phyloP scores from a whole-genome alignment of 768 basidiomycete species.

The Naganishia friedmannii region DNA sequence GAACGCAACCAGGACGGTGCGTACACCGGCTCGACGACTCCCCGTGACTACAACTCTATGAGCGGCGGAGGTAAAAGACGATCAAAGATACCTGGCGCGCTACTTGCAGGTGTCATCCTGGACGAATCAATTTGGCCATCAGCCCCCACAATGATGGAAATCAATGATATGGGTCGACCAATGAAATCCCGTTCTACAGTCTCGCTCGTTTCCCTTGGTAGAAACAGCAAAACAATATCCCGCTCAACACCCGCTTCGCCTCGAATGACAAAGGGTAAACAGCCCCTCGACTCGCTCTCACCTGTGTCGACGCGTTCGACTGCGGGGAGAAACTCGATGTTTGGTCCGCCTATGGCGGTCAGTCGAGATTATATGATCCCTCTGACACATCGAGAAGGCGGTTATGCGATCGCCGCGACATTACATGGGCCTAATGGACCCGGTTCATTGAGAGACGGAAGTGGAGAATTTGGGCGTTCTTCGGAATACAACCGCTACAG shows the following conservation, averaged over 20 bases:
- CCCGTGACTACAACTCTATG: not conserved
- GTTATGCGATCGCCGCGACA: slow-evolving; percentile 50
- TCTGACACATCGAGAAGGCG: slow-evolving; percentile 49
- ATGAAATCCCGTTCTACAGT: slow-evolving; percentile 24
- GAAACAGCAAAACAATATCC: slow-evolving; percentile 7
- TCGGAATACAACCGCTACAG: slow-evolving; percentile 43
- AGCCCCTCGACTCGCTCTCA: slow-evolving; percentile 11
- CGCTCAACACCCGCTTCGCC: slow-evolving; percentile 25
- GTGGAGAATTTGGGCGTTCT: slow-evolving; percentile 23
- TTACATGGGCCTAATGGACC: slow-evolving; percentile 39
- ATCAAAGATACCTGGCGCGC: not conserved
- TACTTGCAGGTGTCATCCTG: not conserved
- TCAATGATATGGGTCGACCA: not conserved
- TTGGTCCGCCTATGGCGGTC: not conserved
- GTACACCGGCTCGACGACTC: not conserved
- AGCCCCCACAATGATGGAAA: slow-evolving; percentile 15
- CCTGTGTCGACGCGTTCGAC: slow-evolving; percentile 25
- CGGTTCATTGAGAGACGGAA: slow-evolving; percentile 26
- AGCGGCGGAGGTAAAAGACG: slow-evolving; percentile 13
- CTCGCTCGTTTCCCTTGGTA: slow-evolving; percentile 25
- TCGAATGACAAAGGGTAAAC: slow-evolving; percentile 2
- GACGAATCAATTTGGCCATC: slow-evolving; percentile 28
- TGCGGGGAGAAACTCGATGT: slow-evolving; percentile 7
- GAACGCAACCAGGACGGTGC: slow-evolving; percentile 11
- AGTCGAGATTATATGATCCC: slow-evolving; percentile 45